phyloP scores from a whole-genome alignment of 495 filamentous ascomycete species.

The Schizothecium vesticola region DNA sequence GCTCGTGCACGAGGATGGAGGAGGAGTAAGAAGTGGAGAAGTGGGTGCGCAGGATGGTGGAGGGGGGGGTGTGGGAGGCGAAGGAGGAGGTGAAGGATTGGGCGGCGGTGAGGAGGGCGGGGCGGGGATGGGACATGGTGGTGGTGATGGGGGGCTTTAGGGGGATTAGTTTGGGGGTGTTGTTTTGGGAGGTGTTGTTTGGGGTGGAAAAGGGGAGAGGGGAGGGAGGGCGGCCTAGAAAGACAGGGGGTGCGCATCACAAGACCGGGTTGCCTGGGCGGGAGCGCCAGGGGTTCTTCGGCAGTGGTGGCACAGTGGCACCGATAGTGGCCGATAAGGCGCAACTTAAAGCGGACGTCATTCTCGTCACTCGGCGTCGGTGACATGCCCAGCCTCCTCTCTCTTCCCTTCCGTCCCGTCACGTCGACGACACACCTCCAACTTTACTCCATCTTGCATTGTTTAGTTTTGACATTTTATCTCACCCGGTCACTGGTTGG shows the following conservation, averaged over 20 bases:
- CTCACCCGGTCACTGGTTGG: neutral
- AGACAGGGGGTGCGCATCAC: neutral
- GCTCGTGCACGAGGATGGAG: conserved; percentile 44
- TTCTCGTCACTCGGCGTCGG: neutral
- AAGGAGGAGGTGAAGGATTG: conserved; percentile 46
- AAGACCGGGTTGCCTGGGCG: neutral
- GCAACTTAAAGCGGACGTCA: conserved; percentile 22
- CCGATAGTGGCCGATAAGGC: neutral
- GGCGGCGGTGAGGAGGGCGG: conserved; percentile 39
- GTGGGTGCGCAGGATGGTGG: conserved; percentile 37
- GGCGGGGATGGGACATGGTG: conserved; percentile 11
- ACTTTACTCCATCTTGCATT: neutral
- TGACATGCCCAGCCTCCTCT: neutral
- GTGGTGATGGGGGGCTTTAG: neutral
- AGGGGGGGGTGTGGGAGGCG: conserved; percentile 26
- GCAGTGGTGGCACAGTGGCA: neutral
- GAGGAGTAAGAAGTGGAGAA: conserved; percentile 38
- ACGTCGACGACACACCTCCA: neutral
- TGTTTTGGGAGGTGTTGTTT: neutral
- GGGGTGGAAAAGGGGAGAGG: neutral
- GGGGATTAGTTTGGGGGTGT: neutral
- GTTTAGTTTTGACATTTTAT: neutral
- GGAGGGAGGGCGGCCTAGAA: neutral
- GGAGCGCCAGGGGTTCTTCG: neutral
- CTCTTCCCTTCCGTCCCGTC: neutral